Evolutionary conservation across 1,139 yeast species (phyloP), one percentile per base, ranked within the genome.

Genomic region (Yamadazyma blattariae): DNA sequence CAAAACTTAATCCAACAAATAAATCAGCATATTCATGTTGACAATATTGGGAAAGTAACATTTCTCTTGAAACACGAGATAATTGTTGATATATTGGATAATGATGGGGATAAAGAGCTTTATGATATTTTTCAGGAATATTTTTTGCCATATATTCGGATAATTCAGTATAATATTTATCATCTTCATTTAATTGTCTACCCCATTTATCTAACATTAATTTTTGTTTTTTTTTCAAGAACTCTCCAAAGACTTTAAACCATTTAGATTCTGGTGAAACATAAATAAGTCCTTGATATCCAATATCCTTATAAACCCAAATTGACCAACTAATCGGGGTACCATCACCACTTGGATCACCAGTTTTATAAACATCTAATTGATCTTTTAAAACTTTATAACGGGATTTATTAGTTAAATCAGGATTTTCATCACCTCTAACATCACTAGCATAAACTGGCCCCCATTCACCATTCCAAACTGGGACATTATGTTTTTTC

Each of bases 381-480:
- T 67, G 74, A 39, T 65, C 71, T 36, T 55, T 54, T 42, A 67
- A 57, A 19, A 67, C 58, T 14, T 54, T 46, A 48, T 61, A 66
- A 18, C 74, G 53, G 18, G 58, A 53, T 11, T 37, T 40, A 45
- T 67, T 67, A 37, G 57, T 62, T 17, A 42, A 44, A 10, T 56
- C 67, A 2, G 59, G 55, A 36, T 64, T 49, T 4, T 39, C 33
- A 41, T 64, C 69, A n/a, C 69, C 71, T 33, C 72, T 56, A 25
- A 51, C 52, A 25, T 56, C 50, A 3, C 65, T 55, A 3, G 70
- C 64, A 42, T 67, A 67, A 11, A 67, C 74, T 5, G 74, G 74
- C 7, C 74, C 74, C 45, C 66, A 67, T 45, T 67, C 74, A 18
- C 74, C 74, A 41, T 67, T 67, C 74, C 74, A 67, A n/a, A 67